A percentile compares a stretch with the other conserved stretches of the same genome.
Evolutionary conservation across 352 stramenopile genomes (phyloP).

Genomic region (Phytophthora megakarya): DNA sequence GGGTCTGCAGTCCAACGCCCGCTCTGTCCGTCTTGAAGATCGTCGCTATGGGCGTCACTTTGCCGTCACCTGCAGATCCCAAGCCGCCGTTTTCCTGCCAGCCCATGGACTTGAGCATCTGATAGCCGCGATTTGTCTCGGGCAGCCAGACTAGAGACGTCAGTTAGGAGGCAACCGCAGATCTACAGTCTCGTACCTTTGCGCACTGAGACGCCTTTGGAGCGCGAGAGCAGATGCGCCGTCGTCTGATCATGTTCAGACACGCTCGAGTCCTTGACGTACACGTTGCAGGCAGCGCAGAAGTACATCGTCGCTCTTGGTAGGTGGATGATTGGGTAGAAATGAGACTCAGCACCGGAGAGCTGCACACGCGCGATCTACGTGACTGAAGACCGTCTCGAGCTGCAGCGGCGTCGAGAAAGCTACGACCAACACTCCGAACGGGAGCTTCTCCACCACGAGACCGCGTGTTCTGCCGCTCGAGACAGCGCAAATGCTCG

Average conservation of each 20-base stretch:
- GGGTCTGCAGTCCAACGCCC: constrained; percentile 41
- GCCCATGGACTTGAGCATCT: constrained; percentile 63
- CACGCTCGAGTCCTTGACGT: constrained; percentile 57
- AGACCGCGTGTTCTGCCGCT: constrained; percentile 40
- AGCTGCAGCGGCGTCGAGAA: constrained; percentile 45
- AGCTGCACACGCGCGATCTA: constrained; percentile 42
- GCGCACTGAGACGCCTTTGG: constrained; percentile 46
- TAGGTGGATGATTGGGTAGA: constrained; percentile 29
- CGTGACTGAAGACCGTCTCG: constrained; percentile 35
- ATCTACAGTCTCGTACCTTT: constrained; percentile 42
- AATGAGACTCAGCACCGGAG: constrained; percentile 33
- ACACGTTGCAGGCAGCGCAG: constrained; percentile 62
- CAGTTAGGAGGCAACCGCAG: background rate
- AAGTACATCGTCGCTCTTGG: constrained; percentile 52
- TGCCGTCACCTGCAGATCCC: constrained; percentile 39
- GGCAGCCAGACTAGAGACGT: constrained; percentile 56
- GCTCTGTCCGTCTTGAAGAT: constrained; percentile 60
- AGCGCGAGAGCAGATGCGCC: constrained; percentile 52
- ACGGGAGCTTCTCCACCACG: constrained; percentile 54
- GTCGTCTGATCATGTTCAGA: constrained; percentile 61
- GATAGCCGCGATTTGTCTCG: constrained; percentile 69
- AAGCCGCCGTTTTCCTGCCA: constrained; percentile 55
- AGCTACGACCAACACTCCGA: constrained; percentile 53
- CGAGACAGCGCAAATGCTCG: constrained; percentile 48
- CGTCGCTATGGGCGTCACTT: constrained; percentile 52